These are phyloP conservation scores for Podila epigama DNA, from an alignment of 192 early-diverging fungal genomes.

Conservation along the genomic window DNA sequence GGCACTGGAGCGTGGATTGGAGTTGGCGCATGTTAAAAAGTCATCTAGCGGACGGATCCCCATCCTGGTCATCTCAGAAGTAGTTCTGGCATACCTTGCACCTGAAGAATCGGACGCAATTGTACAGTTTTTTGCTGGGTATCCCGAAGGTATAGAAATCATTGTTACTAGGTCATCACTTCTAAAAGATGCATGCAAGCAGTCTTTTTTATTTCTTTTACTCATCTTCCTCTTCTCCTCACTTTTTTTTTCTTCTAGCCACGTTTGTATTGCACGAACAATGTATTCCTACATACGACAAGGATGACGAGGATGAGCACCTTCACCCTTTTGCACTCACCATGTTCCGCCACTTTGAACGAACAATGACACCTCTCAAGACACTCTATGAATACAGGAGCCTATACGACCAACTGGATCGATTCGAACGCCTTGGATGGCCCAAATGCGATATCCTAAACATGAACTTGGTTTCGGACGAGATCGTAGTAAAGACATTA, in stretches of 20 bases:
- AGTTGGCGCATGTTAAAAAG: constrained; percentile 9
- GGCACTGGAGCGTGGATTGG: constrained; percentile 2
- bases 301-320: constrained; percentile 14
- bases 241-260: constrained; percentile 2
- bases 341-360: constrained; percentile 39
- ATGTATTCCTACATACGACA: constrained; percentile 38
- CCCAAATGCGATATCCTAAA: constrained; percentile 31
- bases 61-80: constrained; percentile 36
- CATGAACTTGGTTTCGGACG: constrained; percentile 32
- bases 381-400: constrained; percentile 26
- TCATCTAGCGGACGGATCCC: constrained; percentile 8
- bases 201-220: neutral
- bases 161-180: neutral
- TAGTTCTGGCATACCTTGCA: constrained; percentile 35
- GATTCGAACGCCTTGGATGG: constrained; percentile 27
- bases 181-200: neutral
- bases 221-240: neutral
- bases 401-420: constrained; percentile 25
- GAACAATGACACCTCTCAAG: constrained; percentile 45
- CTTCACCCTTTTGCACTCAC: constrained; percentile 33
- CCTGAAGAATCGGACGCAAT: constrained; percentile 36
- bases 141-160: constrained; percentile 32
- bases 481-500: constrained; percentile 10
- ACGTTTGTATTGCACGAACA: constrained; percentile 44
- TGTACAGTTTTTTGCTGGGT: constrained; percentile 25